Evolutionary conservation across 139 green algal genomes (phyloP), one percentile per base, ranked within the genome.

Genomic region (Micractinium sp.): DNA sequence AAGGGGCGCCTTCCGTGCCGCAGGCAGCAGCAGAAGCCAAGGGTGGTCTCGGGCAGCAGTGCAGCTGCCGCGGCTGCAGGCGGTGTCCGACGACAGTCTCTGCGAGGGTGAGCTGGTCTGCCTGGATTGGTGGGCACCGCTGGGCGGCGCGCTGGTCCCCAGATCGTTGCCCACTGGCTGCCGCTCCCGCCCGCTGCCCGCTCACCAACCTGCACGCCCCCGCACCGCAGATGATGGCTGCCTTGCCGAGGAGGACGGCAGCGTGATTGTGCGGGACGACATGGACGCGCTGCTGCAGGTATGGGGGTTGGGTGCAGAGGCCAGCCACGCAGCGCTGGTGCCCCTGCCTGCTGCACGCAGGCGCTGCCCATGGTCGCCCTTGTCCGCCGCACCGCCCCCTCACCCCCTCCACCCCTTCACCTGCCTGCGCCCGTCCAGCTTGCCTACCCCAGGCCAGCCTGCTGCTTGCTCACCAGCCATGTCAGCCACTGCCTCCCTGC

Each of bases 231-330:
- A 39, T 5, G 67, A n/a, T 13, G 86, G 56, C 35, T 91, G 90
- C 89, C 77, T 96, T 22, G 73, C 83, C 0, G 94, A 97, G 82
- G 92, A 96, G 41, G 93, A 96, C 41, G 95, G 95, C 47, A 95
- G 89, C 38, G 95, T 97, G n/a, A 92, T 97, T 4, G 95, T 98
- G 16, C 90, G 94, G 31, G 96, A 98, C 73, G 96, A 99, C 90
- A 90, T 99, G 12, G 93, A 96, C 69, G 88, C 93, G 18, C 91
- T 99, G 33, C 94, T 98, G 1, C 85, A 95, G 90, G 92, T 96
- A 56, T 56, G 47, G 9, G 33, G 41, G 77, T 56, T 82, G 7
- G 36, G 4, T 33, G 76, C 69, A 38, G 69, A 35, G 69, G 27
- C 20, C 63, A 15, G 73, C 25, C 22, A 12, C 0, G 47, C 47